Conservation (phyloP, 1,139 yeast genomes). For the Suhomyces taliae region DNA sequence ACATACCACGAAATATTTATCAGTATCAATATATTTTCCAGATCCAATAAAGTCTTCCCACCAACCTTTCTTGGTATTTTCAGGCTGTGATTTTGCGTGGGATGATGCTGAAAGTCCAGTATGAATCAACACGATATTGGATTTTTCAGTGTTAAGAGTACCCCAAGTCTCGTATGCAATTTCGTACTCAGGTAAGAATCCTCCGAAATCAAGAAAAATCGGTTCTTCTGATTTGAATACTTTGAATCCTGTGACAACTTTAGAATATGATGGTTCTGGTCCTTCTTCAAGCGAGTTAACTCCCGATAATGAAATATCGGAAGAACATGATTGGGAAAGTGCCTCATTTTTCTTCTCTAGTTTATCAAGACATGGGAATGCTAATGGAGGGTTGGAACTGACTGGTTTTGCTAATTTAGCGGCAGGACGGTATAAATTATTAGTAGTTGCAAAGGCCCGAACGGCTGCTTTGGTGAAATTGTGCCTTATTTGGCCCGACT, state of each 20-base stretch:
- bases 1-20: constrained; percentile 78
- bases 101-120: constrained; percentile 94
- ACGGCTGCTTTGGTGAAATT: neutral
- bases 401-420: constrained; percentile 6
- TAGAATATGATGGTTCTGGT: constrained; percentile 83
- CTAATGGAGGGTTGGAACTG: constrained; percentile 60
- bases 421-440: neutral
- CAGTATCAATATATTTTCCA: constrained; percentile 74
- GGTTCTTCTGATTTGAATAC: constrained; percentile 56
- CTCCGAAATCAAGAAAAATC: constrained; percentile 78
- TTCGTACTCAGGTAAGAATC: constrained; percentile 68
- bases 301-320: constrained; percentile 15
- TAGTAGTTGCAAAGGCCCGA: neutral
- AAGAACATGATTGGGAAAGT: constrained; percentile 28
- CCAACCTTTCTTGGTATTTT: constrained; percentile 82
- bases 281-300: constrained; percentile 60
- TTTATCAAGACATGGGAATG: constrained; percentile 85
- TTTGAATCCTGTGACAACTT: constrained; percentile 68
- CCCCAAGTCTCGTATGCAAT: constrained; percentile 94
- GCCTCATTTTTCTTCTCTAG: constrained; percentile 60
- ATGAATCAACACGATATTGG: constrained; percentile 77
- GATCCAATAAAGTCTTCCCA: constrained; percentile 96
- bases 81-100: constrained; percentile 83
- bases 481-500: neutral
- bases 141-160: constrained; percentile 32